These are phyloP conservation scores for Fusarium continuum DNA, from an alignment of 2,329 filamentous ascomycete species.

Conservation along the genomic window DNA sequence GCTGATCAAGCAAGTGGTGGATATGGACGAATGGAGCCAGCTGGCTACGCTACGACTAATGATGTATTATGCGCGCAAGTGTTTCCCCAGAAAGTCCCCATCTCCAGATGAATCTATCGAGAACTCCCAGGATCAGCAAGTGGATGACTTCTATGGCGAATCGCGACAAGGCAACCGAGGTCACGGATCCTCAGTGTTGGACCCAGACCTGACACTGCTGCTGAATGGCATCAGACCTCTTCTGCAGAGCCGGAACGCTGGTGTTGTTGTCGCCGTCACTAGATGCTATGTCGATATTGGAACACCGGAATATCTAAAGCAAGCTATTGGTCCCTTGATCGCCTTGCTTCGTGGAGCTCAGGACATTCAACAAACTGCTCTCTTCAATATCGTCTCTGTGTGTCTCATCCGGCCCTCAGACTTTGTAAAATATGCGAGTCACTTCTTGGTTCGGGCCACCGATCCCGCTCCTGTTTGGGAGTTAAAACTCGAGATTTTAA, in stretches of 20 bases:
- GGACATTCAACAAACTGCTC: conserved; percentile 87
- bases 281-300: conserved; percentile 87
- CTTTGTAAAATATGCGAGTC: conserved; percentile 89
- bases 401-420: conserved; percentile 77
- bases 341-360: conserved; percentile 84
- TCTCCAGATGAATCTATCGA: conserved; percentile 57
- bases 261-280: conserved; percentile 87
- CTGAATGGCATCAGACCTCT: conserved; percentile 84
- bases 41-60: conserved; percentile 83
- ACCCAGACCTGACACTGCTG: conserved; percentile 84
- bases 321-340: conserved; percentile 83
- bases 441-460: conserved; percentile 85
- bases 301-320: conserved; percentile 76
- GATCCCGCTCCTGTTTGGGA: conserved; percentile 87
- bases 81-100: conserved; percentile 78
- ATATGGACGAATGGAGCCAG: conserved; percentile 99
- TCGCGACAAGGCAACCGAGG: conserved; percentile 55
- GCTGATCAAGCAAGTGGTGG: conserved; percentile 88
- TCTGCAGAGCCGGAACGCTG: conserved; percentile 90
- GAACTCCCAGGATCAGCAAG: conserved; percentile 50
- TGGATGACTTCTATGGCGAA: conserved; percentile 85
- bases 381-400: conserved; percentile 96
- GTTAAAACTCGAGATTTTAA: conserved; percentile 90
- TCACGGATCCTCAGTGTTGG: conserved; percentile 64
- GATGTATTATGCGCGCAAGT: conserved; percentile 84